Percentiles rank a stretch among this genome's conserved stretches.
These are phyloP conservation scores for Leccinum subtestaceum DNA, from an alignment of 768 basidiomycete genomes.

Conservation along the genomic window DNA sequence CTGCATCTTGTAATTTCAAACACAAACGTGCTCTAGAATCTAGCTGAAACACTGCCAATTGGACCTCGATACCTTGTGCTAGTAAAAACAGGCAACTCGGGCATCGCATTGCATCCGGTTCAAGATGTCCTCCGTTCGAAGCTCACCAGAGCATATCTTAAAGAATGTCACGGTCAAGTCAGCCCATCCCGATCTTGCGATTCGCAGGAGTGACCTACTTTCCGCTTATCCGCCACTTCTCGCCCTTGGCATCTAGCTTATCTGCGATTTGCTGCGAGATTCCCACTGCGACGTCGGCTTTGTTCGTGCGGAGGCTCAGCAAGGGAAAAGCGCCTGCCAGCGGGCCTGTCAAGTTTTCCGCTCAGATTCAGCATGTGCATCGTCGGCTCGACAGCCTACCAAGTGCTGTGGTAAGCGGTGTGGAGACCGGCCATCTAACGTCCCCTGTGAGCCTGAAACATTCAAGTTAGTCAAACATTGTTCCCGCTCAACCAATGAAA, in stretches of 20 bases:
- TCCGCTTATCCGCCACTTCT: slow-evolving; percentile 79
- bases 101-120: background rate
- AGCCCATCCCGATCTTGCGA: background rate
- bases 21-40: background rate
- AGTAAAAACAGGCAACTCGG: background rate
- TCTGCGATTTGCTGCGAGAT: slow-evolving; percentile 65
- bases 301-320: slow-evolving; percentile 87
- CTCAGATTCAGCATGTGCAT: slow-evolving; percentile 3
- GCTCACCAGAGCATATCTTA: slow-evolving; percentile 33
- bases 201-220: slow-evolving; percentile 43
- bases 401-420: slow-evolving; percentile 69
- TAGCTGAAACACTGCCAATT: background rate
- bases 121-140: slow-evolving; percentile 22
- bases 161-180: background rate
- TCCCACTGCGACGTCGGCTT: slow-evolving; percentile 92
- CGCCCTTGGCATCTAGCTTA: slow-evolving; percentile 57
- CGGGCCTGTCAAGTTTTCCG: slow-evolving; percentile 48
- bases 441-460: slow-evolving; percentile 79
- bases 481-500: background rate
- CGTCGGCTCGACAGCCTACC: slow-evolving; percentile 41
- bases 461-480: slow-evolving; percentile 3
- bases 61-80: background rate
- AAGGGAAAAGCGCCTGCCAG: slow-evolving; percentile 77
- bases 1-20: background rate
- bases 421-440: slow-evolving; percentile 80